Percentiles rank a stretch among this genome's conserved stretches.
Evolutionary conservation across 164 flowering plant species (phyloP).

Genomic region (Kalanchoe fedtschenkoi): DNA sequence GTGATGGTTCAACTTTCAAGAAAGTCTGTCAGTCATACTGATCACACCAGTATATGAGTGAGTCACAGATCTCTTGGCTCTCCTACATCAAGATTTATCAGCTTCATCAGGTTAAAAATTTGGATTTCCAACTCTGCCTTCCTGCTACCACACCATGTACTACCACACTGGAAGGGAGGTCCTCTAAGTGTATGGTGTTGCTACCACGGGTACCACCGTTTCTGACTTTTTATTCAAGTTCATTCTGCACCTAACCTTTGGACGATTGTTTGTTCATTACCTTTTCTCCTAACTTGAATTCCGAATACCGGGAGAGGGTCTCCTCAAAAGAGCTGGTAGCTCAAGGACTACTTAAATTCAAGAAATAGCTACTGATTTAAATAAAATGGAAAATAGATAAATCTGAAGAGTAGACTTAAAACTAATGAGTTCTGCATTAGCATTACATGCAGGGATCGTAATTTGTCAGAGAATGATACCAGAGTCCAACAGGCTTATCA

Average conservation of each 20-base stretch:
- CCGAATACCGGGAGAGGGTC: background rate
- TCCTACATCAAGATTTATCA: background rate
- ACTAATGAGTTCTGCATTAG: background rate
- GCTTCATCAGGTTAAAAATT: too few species aligned
- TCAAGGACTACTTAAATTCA: background rate
- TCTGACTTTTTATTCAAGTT: too few species aligned
- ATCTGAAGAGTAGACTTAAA: background rate
- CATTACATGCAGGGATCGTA: background rate
- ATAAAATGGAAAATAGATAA: background rate
- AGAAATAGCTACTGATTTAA: too few species aligned
- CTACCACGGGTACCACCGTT: too few species aligned
- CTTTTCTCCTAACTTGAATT: conserved; percentile 2
- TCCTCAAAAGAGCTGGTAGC: background rate
- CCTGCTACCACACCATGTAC: too few species aligned
- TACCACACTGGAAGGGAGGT: too few species aligned
- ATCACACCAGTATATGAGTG: conserved; percentile 4
- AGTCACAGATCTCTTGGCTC: background rate
- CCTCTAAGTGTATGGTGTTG: too few species aligned
- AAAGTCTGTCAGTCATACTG: conserved; percentile 14
- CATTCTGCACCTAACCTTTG: too few species aligned
- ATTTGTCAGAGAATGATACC: background rate
- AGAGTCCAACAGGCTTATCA: too few species aligned
- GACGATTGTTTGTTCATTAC: conserved; percentile 18
- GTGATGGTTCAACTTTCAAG: conserved; percentile 13
- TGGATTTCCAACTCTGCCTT: too few species aligned